Evolutionary conservation across 2,329 filamentous ascomycete species (phyloP), one percentile per base, ranked within the genome.

Genomic region (Fusarium albosuccineum): DNA sequence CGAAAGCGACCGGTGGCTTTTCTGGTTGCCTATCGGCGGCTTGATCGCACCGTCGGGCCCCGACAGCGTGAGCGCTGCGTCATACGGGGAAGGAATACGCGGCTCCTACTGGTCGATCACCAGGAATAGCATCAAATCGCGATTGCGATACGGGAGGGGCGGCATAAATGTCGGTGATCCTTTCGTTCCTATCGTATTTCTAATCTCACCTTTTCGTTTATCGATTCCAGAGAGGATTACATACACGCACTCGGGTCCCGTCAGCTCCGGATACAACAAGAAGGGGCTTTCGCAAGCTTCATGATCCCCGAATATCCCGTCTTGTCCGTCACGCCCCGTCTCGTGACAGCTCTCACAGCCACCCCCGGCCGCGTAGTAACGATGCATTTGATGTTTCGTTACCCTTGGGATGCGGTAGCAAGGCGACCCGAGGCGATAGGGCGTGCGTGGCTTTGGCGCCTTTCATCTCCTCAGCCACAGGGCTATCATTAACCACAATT

Each of bases 81-180:
- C 33, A 60, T 60, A 52, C 51, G 41, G 46, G 9, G 34, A 39
- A 50, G 56, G 60, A 41, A 34, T 54, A 54, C 39, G 17, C 36
- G 27, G 36, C 39, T 17, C 30, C 36, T 52, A 57, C 40, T 44
- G 45, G 33, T 22, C 37, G 17, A 6, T 29, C 46, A 39, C 66
- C 55, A 68, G 58, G 55, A 68, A 68, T 69, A 68, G 66, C 46
- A 66, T 53, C 66, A 58, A 30, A 56, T 60, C 44, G 36, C 40
- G 56, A 50, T 55, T 55, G 59, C 49, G 40, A 53, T 48, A 58
- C 65, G 57, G 64, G 56, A 39, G 34, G 44, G 49, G 41, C 33
- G 37, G 52, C 44, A 17, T 34, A 34, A 59, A 34, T 57, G 49
- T 52, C 51, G 34, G 52, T 48, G 34, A 37, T 46, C 41, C 34